These are phyloP conservation scores for Amanita thiersii DNA, from an alignment of 768 basidiomycete genomes.

Conservation along the genomic window DNA sequence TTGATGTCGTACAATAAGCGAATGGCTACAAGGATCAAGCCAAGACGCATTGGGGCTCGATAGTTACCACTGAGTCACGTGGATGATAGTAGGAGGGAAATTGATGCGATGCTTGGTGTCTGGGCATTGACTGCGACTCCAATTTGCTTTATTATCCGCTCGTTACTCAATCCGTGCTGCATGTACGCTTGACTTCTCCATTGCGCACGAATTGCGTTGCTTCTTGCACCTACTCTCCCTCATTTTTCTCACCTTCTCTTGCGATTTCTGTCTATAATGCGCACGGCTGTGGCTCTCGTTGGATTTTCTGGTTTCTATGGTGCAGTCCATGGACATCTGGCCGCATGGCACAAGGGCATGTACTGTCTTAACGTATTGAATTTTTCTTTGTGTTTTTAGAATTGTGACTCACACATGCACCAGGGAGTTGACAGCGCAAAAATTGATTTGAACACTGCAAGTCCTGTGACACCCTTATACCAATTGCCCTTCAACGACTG, in stretches of 20 bases:
- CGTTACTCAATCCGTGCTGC: no score
- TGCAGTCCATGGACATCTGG: conserved; percentile 24
- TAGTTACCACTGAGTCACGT: no score
- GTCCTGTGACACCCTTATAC: conserved; percentile 33
- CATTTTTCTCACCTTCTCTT: conserved; percentile 13
- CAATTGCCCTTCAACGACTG: conserved; percentile 30
- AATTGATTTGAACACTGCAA: conserved; percentile 29
- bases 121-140: no score
- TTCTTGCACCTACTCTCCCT: no score
- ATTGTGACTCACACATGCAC: background rate
- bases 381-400: background rate
- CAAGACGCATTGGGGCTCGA: no score
- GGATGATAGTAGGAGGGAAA: no score
- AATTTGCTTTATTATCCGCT: no score
- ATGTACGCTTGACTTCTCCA: no score
- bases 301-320: conserved; percentile 16
- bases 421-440: conserved; percentile 20
- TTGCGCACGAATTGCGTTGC: no score
- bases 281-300: conserved; percentile 7
- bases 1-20: no score
- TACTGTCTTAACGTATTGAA: conserved; percentile 33
- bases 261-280: conserved; percentile 7
- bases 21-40: no score
- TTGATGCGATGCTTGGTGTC: no score
- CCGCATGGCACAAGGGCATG: conserved; percentile 35